Conservation (phyloP, 1,284 basidiomycete species). For the Cryptococcus wingfieldii region DNA sequence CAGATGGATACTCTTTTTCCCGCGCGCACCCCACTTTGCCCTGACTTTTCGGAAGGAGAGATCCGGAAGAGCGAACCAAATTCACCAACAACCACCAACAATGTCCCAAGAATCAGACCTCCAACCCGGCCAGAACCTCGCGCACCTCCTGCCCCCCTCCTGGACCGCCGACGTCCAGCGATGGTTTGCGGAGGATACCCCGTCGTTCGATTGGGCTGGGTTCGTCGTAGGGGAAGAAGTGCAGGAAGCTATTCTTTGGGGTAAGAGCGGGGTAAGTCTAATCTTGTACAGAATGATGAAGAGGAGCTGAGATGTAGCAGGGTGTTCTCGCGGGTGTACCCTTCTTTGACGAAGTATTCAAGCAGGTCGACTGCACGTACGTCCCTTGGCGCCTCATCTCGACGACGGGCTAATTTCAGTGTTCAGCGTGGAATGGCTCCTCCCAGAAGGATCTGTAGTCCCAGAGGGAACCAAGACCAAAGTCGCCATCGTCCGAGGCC, state of each 20-base stretch:
- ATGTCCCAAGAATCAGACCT: constrained; percentile 25
- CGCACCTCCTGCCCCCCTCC: constrained; percentile 76
- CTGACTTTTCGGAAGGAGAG: no score
- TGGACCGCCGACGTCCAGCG: constrained; percentile 76
- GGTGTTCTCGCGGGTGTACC: constrained; percentile 92
- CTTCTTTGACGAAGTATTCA: constrained; percentile 92
- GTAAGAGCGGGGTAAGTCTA: constrained; percentile 55
- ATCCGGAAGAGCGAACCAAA: no score
- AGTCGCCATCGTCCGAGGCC: constrained; percentile 86
- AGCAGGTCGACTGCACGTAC: constrained; percentile 81
- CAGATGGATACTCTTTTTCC: no score
- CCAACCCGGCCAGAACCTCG: constrained; percentile 40
- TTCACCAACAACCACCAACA: neutral
- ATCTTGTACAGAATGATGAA: neutral
- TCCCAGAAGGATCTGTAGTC: constrained; percentile 78
- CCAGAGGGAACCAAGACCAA: constrained; percentile 63
- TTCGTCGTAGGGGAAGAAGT: constrained; percentile 90
- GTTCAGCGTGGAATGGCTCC: constrained; percentile 85
- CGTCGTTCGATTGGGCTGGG: constrained; percentile 95
- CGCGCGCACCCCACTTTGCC: neutral
- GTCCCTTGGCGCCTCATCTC: constrained; percentile 42
- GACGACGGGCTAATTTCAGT: neutral
- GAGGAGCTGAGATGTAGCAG: constrained; percentile 25
- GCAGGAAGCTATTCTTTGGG: constrained; percentile 82
- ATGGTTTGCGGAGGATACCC: constrained; percentile 93